Base-by-base conservation (phyloP, 2,329 filamentous ascomycete species). In the Diaporthe longicolla region DNA sequence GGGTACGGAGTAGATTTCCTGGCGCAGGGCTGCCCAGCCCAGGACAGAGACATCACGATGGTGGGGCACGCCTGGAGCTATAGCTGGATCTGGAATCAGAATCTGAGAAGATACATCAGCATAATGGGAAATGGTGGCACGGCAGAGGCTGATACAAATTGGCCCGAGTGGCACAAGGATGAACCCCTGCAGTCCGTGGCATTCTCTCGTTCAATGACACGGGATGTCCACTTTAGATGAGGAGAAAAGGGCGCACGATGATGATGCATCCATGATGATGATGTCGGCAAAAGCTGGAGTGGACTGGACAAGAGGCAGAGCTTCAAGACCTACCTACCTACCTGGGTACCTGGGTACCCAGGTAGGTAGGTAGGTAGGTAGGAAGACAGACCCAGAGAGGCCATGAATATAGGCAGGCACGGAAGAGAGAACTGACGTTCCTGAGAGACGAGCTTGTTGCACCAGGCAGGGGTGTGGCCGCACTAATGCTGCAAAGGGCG, bases 251-350 rank as follows among this genome's bases (percentile, higher is more conserved):
- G 70, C 50, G 66, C 57, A 73, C 72, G 72, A 73, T 71, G 66
- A 73, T 61, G 72, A 73, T 45, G 58, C 29, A 37, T 32, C 48
- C 57, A 61, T 71, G 66, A 63, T 71, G 72, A 71, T 58, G 72
- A 48, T 40, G 55, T 24, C 40, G 24, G 61, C 24, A 57, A 54
- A 29, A 43, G 17, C 15, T 17, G n/a, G 35, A 35, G 4, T 43
- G 2, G 45, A 59, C 32, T 43, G 52, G 55, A 59, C 32, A 52
- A 70, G n/a, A 59, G 21, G 43, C 43, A 19, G 35, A n/a, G 35
- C 40, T 43, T 43, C 40, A 43, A 13, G 29, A 32, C 29, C 29
- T 32, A 29, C 29, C 29, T 29, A n/a, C n/a, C n/a, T n/a, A n/a
- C n/a, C n/a, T n/a, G n/a, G n/a, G n/a, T n/a, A n/a, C n/a, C n/a